These are phyloP conservation scores for Pyracantha coccinea DNA, from an alignment of 331 rosid genomes.

Conservation along the genomic window DNA sequence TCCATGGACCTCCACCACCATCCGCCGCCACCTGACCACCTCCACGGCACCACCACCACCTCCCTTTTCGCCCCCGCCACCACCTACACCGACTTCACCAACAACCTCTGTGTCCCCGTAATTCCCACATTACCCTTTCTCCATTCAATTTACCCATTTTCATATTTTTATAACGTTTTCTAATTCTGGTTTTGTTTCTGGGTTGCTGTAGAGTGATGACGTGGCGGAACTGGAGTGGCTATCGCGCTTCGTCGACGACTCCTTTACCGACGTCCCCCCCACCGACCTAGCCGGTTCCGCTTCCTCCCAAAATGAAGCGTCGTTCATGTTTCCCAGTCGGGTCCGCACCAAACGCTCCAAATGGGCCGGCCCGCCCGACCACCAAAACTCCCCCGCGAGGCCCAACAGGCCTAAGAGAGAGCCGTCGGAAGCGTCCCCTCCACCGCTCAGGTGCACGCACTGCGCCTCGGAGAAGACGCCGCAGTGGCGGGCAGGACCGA, in stretches of 20 bases:
- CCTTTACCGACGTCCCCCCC: conserved; percentile 18
- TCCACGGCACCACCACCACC: neutral
- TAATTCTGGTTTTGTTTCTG: neutral
- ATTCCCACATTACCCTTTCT: neutral
- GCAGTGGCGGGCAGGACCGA: conserved; percentile 50
- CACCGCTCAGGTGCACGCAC: conserved; percentile 32
- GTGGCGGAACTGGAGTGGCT: conserved; percentile 44
- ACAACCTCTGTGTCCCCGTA: conserved; percentile 37
- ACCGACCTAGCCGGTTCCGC: neutral
- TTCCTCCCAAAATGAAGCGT: conserved; percentile 6
- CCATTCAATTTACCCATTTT: neutral
- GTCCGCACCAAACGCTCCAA: conserved; percentile 8
- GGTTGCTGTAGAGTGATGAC: conserved; percentile 20
- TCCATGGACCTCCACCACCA: neutral
- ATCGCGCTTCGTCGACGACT: conserved; percentile 33
- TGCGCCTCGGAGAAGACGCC: conserved; percentile 49
- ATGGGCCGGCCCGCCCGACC: neutral
- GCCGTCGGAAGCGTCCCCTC: neutral
- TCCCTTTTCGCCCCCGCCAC: neutral
- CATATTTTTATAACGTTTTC: neutral
- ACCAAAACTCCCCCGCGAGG: neutral
- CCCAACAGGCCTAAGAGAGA: neutral
- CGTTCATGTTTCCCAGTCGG: conserved; percentile 12
- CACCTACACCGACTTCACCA: conserved; percentile 24
- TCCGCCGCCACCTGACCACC: conserved; percentile 1